Conservation (phyloP, 805 yeast genomes). For the Candida boleticola region DNA sequence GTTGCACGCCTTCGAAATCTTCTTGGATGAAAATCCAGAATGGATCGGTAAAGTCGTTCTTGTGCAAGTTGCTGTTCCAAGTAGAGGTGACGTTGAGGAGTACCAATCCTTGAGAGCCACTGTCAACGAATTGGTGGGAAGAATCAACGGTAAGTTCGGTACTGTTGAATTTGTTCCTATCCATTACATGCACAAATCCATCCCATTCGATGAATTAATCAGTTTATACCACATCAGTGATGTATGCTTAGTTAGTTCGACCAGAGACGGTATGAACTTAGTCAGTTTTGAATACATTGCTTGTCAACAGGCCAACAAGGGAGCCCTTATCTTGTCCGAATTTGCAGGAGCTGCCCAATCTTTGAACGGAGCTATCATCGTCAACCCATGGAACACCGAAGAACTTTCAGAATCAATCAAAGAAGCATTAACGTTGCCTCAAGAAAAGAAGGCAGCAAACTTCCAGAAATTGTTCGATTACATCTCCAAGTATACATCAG, state of each 20-base stretch:
- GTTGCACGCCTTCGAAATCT: constrained; percentile 92
- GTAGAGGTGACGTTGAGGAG: constrained; percentile 97
- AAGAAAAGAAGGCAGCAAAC: constrained; percentile 74
- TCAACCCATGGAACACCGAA: constrained; percentile 98
- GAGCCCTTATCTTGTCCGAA: constrained; percentile 85
- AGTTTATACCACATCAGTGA: constrained; percentile 84
- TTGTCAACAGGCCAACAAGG: constrained; percentile 83
- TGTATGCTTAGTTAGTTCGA: constrained; percentile 88
- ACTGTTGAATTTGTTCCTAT: constrained; percentile 97
- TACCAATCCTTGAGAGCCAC: constrained; percentile 90
- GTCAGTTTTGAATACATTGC: constrained; percentile 97
- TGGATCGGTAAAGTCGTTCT: constrained; percentile 97
- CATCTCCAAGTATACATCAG: constrained; percentile 90
- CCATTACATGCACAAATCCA: constrained; percentile 90
- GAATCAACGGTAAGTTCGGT: constrained; percentile 95
- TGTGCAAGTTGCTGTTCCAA: constrained; percentile 96
- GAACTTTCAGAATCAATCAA: constrained; percentile 83
- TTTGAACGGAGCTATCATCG: constrained; percentile 87
- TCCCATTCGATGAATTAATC: constrained; percentile 88
- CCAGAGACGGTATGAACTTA: constrained; percentile 98
- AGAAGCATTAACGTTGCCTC: constrained; percentile 82
- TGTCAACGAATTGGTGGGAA: constrained; percentile 93
- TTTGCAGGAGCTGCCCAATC: constrained; percentile 99
- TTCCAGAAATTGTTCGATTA: constrained; percentile 83
- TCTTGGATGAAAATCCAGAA: constrained; percentile 89